Percentiles rank a stretch among this genome's conserved stretches.
phyloP scores from a whole-genome alignment of 305 asterid genomes.

The Solanum aculeatissimum region DNA sequence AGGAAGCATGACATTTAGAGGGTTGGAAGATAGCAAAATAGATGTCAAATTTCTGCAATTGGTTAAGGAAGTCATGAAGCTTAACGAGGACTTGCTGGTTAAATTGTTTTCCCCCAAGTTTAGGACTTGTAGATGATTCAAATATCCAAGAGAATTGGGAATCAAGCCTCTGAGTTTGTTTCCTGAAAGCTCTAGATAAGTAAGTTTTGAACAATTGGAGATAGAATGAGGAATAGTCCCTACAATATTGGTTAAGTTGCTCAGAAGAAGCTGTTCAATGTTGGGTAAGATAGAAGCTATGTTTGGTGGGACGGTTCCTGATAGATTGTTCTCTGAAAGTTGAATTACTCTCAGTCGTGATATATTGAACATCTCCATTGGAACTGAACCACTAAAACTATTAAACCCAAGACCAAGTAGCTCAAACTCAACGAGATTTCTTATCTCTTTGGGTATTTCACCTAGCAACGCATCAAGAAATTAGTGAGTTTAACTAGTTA shows the following conservation, averaged over 20 bases:
- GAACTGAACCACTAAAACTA: neutral
- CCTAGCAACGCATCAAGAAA: neutral
- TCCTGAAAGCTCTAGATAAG: accelerated
- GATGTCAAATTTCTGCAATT: neutral
- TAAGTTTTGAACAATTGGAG: neutral
- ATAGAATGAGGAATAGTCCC: neutral
- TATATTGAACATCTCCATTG: neutral
- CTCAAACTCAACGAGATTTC: neutral
- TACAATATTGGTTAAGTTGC: accelerated
- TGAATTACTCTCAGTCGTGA: neutral
- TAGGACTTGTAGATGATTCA: neutral
- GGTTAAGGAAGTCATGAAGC: conserved; percentile 9
- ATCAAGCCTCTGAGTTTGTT: conserved; percentile 4
- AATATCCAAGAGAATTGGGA: neutral
- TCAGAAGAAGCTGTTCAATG: neutral
- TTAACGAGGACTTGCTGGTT: neutral
- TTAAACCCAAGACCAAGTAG: neutral
- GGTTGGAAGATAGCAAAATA: neutral
- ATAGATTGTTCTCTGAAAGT: neutral
- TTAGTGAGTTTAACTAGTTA: neutral
- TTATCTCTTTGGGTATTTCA: conserved; percentile 6
- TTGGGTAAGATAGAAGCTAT: neutral
- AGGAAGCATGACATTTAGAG: conserved; percentile 3
- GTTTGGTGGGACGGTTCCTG: neutral
- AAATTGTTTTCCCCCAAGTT: neutral